Percentiles rank a stretch among this genome's conserved stretches.
These are phyloP conservation scores for Oryza longistaminata DNA, from an alignment of 176 grass and related monocot genomes.

Conservation along the genomic window DNA sequence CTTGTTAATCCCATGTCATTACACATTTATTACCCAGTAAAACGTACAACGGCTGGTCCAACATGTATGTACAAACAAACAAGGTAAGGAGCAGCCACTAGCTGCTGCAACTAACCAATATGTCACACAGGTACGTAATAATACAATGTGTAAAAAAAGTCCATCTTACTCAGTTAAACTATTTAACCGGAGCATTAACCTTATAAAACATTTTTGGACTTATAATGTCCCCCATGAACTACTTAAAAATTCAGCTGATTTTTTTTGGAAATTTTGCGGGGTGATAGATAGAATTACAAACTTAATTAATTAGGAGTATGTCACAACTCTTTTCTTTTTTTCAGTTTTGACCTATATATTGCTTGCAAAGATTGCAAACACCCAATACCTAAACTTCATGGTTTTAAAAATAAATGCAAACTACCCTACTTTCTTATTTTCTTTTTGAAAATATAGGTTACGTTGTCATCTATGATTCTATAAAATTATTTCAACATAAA, in stretches of 20 bases:
- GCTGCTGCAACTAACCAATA: no score
- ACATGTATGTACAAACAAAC: no score
- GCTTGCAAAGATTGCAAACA: no score
- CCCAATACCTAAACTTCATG: no score
- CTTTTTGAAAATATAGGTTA: background rate
- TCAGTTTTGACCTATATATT: background rate
- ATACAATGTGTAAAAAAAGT: background rate
- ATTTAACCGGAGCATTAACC: background rate
- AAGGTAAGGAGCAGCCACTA: no score
- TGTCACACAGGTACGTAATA: background rate
- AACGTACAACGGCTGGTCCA: no score
- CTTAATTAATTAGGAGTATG: no score
- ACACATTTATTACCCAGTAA: no score
- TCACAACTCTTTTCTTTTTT: background rate
- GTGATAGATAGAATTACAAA: background rate
- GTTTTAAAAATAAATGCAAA: no score
- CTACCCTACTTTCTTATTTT: no score
- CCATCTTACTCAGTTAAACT: background rate
- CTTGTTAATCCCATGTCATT: no score
- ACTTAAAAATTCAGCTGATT: background rate
- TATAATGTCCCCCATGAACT: background rate
- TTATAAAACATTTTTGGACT: background rate
- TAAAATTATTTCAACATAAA: background rate
- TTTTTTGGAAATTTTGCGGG: background rate
- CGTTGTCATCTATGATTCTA: background rate